Base-by-base conservation (phyloP, 768 basidiomycete species). In the Tephrocybe sp. region DNA sequence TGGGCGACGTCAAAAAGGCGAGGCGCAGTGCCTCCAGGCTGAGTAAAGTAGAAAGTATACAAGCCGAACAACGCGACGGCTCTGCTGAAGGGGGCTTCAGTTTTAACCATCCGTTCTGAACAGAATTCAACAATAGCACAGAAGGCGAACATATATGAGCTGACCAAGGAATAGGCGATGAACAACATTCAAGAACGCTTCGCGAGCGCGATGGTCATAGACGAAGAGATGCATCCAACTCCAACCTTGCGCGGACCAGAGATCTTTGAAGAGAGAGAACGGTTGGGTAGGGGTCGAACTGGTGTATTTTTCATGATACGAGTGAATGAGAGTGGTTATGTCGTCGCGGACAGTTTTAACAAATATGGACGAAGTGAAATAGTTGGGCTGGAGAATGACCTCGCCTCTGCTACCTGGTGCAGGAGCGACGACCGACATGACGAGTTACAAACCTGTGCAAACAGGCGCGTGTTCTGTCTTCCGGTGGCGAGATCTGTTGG, bases 361-460 rank as follows among this genome's bases (percentile, higher is more conserved):
- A 64, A 84, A 92, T 19, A 86, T 60, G 0, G 87, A 87, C 3
- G 89, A 91, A 0, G 88, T 86, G 62, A 89, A 92, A 64, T 87
- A 92, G 16, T 75, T 71, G 1, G 87, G 88, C 59, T 91, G 89
- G 9, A 92, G 67, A 31, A 78, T 68, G 53, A 84, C 64, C 19
- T 83, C 79, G 9, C 89, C 86, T 12, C 85, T 79, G 41, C 67
- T 58, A 12, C 75, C 71, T 18, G 85, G 81, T 15, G 82, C 74
- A 24, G 84, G 79, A 8, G 71, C 58, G 47, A 77, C 47, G 22
- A 49, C 45, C 9, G 73, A 69, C 78, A 80, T 79, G 54, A 69
- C 67, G 74, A 76, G 75, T 51, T 5, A 35, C 31, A 48, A 52
- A 53, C 49, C 16, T 24, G 35, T 16, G 19, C 32, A 56, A 56